A percentile compares a stretch with the other conserved stretches of the same genome.
Conservation (phyloP, 176 grass and related monocot genomes). For the Cymbopogon citratus region DNA sequence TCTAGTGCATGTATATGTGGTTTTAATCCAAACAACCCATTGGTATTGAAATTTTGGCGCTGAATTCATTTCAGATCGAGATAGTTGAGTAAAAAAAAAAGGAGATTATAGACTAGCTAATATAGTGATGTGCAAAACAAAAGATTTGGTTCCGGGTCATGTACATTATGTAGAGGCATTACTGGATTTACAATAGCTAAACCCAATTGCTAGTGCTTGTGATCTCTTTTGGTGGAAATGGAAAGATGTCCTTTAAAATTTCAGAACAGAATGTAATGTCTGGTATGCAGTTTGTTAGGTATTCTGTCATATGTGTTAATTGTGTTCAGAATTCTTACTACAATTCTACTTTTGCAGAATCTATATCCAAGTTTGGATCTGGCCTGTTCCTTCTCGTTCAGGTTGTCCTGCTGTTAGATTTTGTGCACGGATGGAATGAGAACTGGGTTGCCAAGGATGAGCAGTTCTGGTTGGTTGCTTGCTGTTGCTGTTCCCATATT, state of each 20-base stretch:
- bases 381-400: constrained; percentile 97
- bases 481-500: neutral
- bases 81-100: neutral
- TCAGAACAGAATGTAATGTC: neutral
- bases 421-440: constrained; percentile 97
- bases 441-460: constrained; percentile 96
- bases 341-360: constrained; percentile 52
- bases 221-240: neutral
- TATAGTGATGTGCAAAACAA: neutral
- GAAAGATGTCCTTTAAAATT: neutral
- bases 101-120: neutral
- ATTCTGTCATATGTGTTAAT: neutral
- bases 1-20: neutral
- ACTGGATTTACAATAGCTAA: neutral
- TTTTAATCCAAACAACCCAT: neutral
- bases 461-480: constrained; percentile 66
- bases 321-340: constrained; percentile 2
- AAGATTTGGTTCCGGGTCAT: neutral
- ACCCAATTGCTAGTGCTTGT: neutral
- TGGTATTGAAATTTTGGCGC: neutral
- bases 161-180: neutral
- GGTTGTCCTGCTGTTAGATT: constrained; percentile 93
- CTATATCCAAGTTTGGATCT: constrained; percentile 91
- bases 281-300: neutral
- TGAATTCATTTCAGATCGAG: neutral